Evolutionary conservation across 2,329 filamentous ascomycete genomes (phyloP).

Genomic region (Plenodomus biglobosus): DNA sequence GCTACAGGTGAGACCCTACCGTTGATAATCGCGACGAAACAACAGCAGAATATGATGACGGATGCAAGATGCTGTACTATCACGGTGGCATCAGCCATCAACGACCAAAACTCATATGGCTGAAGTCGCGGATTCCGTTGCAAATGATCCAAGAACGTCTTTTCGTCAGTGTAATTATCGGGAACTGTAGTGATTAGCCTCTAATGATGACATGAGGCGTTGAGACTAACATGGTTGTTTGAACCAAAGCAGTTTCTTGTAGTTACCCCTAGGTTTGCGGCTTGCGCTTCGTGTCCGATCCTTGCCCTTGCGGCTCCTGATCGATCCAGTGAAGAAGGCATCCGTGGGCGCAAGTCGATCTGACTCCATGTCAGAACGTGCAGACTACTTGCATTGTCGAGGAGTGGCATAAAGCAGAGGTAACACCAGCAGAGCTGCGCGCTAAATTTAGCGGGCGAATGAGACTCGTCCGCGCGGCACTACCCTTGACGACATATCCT

Average conservation of each 20-base stretch:
- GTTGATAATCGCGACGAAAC: conserved; percentile 87
- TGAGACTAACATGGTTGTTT: conserved; percentile 78
- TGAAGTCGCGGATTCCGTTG: conserved; percentile 91
- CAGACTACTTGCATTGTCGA: neutral
- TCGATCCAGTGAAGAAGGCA: conserved; percentile 9
- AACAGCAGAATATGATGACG: conserved; percentile 90
- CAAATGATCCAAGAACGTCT: conserved; percentile 92
- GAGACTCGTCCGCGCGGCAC: neutral
- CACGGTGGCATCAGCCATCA: conserved; percentile 91
- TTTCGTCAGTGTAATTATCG: conserved; percentile 98
- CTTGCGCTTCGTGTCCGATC: conserved; percentile 64
- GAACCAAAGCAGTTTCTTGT: conserved; percentile 98
- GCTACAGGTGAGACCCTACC: conserved; percentile 87
- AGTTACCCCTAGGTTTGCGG: conserved; percentile 69
- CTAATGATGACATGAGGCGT: neutral
- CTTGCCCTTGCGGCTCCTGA: conserved; percentile 46
- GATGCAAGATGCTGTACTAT: conserved; percentile 97
- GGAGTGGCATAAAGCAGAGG: neutral
- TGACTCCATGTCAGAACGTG: conserved; percentile 12
- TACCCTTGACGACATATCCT: neutral
- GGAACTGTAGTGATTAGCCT: conserved; percentile 61
- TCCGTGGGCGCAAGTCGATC: conserved; percentile 15
- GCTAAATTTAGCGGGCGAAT: neutral
- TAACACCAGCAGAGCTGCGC: neutral
- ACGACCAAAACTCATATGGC: conserved; percentile 96